Conservation (phyloP, 2,329 filamentous ascomycete genomes). For the Cytospora piceicola region DNA sequence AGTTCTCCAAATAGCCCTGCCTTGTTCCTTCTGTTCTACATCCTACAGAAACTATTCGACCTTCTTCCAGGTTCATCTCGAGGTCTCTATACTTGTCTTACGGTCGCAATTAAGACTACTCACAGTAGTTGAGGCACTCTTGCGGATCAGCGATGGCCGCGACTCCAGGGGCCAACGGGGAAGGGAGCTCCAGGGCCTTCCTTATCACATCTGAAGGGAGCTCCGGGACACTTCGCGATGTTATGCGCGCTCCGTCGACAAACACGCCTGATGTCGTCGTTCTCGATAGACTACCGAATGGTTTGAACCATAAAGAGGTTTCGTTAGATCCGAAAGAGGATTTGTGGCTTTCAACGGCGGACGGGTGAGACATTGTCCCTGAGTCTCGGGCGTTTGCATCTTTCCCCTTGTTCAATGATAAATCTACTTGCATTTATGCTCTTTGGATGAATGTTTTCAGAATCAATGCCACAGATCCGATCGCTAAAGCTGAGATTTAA, state of each 20-base stretch:
- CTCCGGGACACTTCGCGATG: constrained; percentile 42
- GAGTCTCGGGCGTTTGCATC: neutral
- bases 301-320: constrained; percentile 38
- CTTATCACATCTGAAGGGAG: too few species aligned
- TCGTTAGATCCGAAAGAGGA: constrained; percentile 48
- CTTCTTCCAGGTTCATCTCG: neutral
- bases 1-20: neutral
- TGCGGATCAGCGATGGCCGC: neutral
- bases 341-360: constrained; percentile 53
- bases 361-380: constrained; percentile 44
- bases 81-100: neutral
- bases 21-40: neutral
- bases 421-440: neutral
- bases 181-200: constrained; percentile 13
- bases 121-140: neutral
- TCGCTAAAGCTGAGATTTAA: constrained; percentile 27
- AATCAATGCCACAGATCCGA: neutral
- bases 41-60: neutral
- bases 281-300: constrained; percentile 42
- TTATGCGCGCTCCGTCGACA: constrained; percentile 46
- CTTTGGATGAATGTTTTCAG: neutral
- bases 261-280: constrained; percentile 45
- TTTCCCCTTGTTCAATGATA: constrained; percentile 16
- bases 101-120: neutral
- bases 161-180: constrained; percentile 13